Evolutionary conservation across 2,329 filamentous ascomycete species (phyloP).

Genomic region (Fusarium heterosporum): DNA sequence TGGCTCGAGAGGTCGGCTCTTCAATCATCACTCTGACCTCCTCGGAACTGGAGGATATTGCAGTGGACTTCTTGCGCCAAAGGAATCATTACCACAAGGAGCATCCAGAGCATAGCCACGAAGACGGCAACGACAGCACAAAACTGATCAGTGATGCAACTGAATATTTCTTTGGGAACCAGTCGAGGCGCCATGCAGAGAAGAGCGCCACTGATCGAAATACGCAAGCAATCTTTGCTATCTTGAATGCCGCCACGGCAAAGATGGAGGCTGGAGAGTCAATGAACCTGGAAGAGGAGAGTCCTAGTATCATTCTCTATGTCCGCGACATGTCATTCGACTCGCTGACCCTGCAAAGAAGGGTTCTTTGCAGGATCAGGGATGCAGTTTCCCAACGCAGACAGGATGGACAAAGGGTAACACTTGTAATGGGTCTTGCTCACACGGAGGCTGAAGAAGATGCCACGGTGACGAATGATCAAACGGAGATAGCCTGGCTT

Average conservation of each 20-base stretch:
- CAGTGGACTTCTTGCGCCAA: background rate
- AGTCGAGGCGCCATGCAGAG: background rate
- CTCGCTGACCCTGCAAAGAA: background rate
- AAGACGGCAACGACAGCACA: background rate
- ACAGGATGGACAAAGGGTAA: background rate
- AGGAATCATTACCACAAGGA: background rate
- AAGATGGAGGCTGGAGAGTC: background rate
- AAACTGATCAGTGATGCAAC: background rate
- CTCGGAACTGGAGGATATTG: background rate
- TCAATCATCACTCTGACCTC: background rate
- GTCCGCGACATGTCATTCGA: background rate
- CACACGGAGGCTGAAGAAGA: background rate
- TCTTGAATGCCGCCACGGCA: background rate
- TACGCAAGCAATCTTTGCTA: background rate
- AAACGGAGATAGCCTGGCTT: background rate
- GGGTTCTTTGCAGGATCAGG: background rate
- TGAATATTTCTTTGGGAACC: background rate
- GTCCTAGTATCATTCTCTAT: background rate
- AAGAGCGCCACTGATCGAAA: background rate
- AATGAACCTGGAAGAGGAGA: background rate
- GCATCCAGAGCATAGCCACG: background rate
- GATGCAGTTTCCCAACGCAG: background rate
- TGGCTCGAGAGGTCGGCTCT: background rate
- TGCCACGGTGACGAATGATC: background rate
- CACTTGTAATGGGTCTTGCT: background rate